Conservation (phyloP, 2,329 filamentous ascomycete genomes). For the Claviceps monticola region DNA sequence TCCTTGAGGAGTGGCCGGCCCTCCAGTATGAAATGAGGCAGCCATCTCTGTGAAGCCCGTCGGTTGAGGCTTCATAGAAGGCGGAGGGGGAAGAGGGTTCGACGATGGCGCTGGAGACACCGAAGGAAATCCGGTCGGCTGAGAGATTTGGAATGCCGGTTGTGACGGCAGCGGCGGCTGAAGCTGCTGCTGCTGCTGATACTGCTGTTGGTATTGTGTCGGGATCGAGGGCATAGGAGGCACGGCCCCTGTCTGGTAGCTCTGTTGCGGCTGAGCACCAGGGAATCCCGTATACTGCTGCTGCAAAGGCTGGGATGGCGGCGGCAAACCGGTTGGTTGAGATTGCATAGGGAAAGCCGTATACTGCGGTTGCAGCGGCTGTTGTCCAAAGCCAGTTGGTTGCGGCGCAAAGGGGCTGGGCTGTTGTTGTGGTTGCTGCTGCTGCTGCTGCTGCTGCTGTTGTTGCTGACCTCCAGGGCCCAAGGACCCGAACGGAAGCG, state of each 20-base stretch:
- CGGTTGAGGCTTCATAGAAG: slow-evolving; percentile 50
- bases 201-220: slow-evolving; percentile 45
- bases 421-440: slow-evolving; percentile 35
- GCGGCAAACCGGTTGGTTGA: slow-evolving; percentile 34
- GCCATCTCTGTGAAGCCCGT: slow-evolving; percentile 56
- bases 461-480: slow-evolving; percentile 27
- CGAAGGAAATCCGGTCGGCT: slow-evolving; percentile 28
- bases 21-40: slow-evolving; percentile 46
- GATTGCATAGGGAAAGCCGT: slow-evolving; percentile 45
- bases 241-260: slow-evolving; percentile 43
- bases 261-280: slow-evolving; percentile 38
- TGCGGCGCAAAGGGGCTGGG: slow-evolving; percentile 42
- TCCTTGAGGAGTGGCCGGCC: slow-evolving; percentile 29
- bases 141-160: slow-evolving; percentile 25
- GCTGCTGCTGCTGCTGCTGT: slow-evolving; percentile 36
- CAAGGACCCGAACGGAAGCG: slow-evolving; percentile 32
- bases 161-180: slow-evolving; percentile 14
- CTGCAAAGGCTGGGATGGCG: slow-evolving; percentile 45
- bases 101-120: slow-evolving; percentile 36
- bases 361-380: slow-evolving; percentile 42
- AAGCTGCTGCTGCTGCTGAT: slow-evolving; percentile 36
- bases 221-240: slow-evolving; percentile 48
- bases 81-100: slow-evolving; percentile 35
- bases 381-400: slow-evolving; percentile 42
- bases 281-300: slow-evolving; percentile 57